Evolutionary conservation across 129 eudicot genomes (phyloP), one percentile per base, ranked within the genome.

Genomic region (Centaurea solstitialis): DNA sequence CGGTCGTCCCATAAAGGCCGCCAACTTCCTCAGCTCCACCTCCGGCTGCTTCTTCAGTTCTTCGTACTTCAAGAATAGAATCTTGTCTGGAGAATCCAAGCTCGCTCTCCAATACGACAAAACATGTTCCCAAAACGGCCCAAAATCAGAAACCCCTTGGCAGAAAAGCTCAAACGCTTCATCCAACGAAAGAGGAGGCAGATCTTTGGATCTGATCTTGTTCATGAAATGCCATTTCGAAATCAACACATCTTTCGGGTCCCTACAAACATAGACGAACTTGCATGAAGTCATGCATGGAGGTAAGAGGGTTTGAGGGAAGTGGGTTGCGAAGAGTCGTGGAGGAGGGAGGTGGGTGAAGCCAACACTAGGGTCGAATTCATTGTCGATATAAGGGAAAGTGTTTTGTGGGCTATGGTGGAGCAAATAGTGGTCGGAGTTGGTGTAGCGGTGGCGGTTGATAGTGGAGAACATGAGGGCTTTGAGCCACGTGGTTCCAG

Each of bases 241-340:
- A 7, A 77, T 13, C 23, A 77, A 77, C n/a, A 68, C 72, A 30
- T 77, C 73, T 65, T 77, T 77, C 9, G 81, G 81, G 73, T 77
- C 72, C 37, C 81, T 13, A 22, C 73, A 68, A 9, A 73, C 9
- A 17, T 73, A 73, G 3, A 65, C 73, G 1, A 65, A 38, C 38
- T 40, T 77, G 73, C 81, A 65, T 0, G 73, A 20, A 12, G 20
- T 65, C 40, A 77, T 10, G 22, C 40, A 38, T 0, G 12, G 0
- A 4, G 81, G 81, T 6, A 77, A 45, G 37, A 65, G 40, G 20
- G 73, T 65, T 6, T 6, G 59, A 21, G 81, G 30, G 1, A 26
- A 26, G 30, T 26, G 30, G 30, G 30, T 26, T 26, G 30, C 30
- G 2, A 26, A 26, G 11, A 77, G 62, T 21, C 73, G 57, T 0